These are phyloP conservation scores for Tricholoma terreum DNA, from an alignment of 768 basidiomycete genomes.

Conservation along the genomic window DNA sequence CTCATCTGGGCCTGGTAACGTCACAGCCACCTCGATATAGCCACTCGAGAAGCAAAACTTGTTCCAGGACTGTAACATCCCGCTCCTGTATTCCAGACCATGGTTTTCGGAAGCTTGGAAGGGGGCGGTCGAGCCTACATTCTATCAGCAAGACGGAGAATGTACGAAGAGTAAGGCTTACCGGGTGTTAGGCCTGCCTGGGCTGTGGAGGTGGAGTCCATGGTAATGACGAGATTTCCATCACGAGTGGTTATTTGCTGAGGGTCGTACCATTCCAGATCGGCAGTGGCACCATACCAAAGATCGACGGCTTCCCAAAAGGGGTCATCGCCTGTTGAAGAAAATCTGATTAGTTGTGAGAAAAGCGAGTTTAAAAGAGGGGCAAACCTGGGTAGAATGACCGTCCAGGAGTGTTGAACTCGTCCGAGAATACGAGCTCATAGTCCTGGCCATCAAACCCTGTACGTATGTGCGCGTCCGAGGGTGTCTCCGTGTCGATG, in stretches of 20 bases:
- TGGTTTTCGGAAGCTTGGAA: conserved; percentile 51
- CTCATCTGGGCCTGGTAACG: conserved; percentile 57
- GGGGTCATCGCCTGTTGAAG: conserved; percentile 52
- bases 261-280: conserved; percentile 78
- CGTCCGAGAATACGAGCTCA: conserved; percentile 65
- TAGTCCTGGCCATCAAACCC: conserved; percentile 75
- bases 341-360: conserved; percentile 46
- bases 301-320: conserved; percentile 71
- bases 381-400: conserved; percentile 5
- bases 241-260: conserved; percentile 59
- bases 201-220: conserved; percentile 45
- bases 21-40: conserved; percentile 67
- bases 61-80: conserved; percentile 89
- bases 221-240: conserved; percentile 66
- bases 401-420: conserved; percentile 61
- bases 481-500: conserved; percentile 73
- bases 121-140: conserved; percentile 41
- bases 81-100: conserved; percentile 59
- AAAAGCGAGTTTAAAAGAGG: too few species aligned
- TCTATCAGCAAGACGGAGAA: not conserved
- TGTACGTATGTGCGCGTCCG: conserved; percentile 49
- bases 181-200: conserved; percentile 30
- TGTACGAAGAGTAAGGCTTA: conserved; percentile 6
- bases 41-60: conserved; percentile 85
- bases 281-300: conserved; percentile 70